These are phyloP conservation scores for Glomus cerebriforme DNA, from an alignment of 192 early-diverging fungal species.

Conservation along the genomic window DNA sequence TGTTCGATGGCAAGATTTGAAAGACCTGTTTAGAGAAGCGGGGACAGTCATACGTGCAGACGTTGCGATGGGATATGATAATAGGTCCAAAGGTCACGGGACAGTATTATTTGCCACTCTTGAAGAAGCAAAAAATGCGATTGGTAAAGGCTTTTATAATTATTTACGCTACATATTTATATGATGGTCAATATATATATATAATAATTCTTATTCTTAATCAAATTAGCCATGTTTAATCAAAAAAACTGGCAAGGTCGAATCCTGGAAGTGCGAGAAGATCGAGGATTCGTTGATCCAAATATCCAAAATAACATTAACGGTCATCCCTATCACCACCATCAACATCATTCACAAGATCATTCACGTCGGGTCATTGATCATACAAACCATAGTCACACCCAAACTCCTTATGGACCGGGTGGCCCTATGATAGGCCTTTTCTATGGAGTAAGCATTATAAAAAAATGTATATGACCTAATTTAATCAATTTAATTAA, in stretches of 20 bases:
- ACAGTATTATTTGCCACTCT: conserved; percentile 67
- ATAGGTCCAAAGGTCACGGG: conserved; percentile 72
- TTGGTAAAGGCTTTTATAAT: conserved; percentile 41
- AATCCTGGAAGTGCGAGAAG: conserved; percentile 72
- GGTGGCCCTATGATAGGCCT: neutral
- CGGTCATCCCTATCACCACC: neutral
- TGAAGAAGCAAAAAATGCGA: conserved; percentile 71
- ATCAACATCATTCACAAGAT: neutral
- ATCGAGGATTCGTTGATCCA: conserved; percentile 57
- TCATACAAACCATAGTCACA: neutral
- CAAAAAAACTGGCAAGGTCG: conserved; percentile 73
- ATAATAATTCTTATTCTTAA: neutral
- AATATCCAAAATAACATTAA: conserved; percentile 17
- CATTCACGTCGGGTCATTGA: conserved; percentile 1
- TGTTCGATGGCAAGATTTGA: conserved; percentile 77
- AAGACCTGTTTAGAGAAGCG: conserved; percentile 68
- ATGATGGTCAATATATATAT: neutral
- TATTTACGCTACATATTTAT: neutral
- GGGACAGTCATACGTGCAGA: conserved; percentile 69
- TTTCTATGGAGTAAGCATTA: neutral
- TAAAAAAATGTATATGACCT: neutral
- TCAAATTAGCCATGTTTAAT: conserved; percentile 55
- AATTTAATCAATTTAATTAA: neutral
- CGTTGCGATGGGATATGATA: conserved; percentile 55
- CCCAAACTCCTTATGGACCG: neutral